Evolutionary conservation across 306 rosid species (phyloP), one percentile per base, ranked within the genome.

Genomic region (Ormosia emarginata): DNA sequence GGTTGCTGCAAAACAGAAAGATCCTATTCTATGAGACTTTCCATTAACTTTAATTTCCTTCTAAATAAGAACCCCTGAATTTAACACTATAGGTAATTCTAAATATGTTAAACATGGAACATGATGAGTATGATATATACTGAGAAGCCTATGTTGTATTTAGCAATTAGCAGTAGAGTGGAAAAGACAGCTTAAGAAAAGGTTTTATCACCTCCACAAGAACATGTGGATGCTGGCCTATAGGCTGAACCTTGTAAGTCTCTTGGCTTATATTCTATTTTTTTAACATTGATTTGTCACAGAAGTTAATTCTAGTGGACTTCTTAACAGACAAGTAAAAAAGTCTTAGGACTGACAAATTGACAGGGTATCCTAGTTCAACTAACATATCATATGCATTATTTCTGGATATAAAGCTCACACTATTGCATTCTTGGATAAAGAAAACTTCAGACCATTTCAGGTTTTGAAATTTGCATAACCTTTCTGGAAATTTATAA

Each of bases 1-100:
- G 88, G 84, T 95, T 90, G 69, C 98, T 95, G 90, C 90, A 91
- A 44, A 49, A 79, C 41, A 80, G 71, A 90, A 78, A 34, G 34
- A 55, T 55, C 37, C 49, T 30, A 67, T 29, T 70, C 63, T 53
- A 5, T 67, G 62, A 89, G 71, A 66, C 72, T 65, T 69, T 29
- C 46, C 40, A 17, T 58, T 34, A 74, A 68, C 70, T 30, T 49
- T 5, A 72, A 41, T 62, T 78, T 68, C 82, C 78, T 30, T 83
- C 55, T 18, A 43, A 61, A 47, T 43, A 55, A 63, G 41, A 63
- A 24, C 40, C 12, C 17, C 49, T 44, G 49, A 71, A 59, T 50
- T 74, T 46, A 77, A 43, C 8, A 7, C 37, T 11, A 50, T 18
- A 13, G 58, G 40, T 69, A 70, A 40, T 40, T 58, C n/a, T 18